Conservation (phyloP, 2,329 filamentous ascomycete species). For the Xylaria sp. region DNA sequence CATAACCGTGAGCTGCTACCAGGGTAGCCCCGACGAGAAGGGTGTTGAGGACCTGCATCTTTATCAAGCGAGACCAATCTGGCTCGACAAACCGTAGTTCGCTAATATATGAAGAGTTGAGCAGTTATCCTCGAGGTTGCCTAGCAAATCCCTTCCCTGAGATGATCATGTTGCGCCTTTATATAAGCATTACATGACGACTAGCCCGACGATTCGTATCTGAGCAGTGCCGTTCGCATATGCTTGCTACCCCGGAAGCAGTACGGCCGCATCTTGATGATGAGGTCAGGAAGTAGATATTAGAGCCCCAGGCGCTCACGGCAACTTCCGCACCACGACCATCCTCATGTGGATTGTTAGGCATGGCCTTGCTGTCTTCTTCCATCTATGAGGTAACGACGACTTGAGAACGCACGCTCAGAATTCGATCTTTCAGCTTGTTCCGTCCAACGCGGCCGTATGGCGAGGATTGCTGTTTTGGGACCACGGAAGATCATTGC, state of each 20-base stretch:
- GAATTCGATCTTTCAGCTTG: neutral
- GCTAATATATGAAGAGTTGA: neutral
- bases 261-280: conserved; percentile 9
- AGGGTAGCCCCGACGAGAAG: conserved; percentile 52
- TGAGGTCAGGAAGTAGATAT: conserved; percentile 2
- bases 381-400: conserved; percentile 31
- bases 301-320: neutral
- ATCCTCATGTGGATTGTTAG: conserved; percentile 9
- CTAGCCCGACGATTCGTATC: neutral
- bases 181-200: neutral
- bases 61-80: neutral
- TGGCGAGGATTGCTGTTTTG: conserved; percentile 29
- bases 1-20: conserved; percentile 61
- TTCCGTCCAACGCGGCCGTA: neutral
- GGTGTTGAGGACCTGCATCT: conserved; percentile 49
- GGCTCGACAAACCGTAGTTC: neutral
- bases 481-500: conserved; percentile 28
- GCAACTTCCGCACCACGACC: neutral
- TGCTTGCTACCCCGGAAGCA: conserved; percentile 18
- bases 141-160: neutral
- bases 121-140: neutral
- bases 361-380: conserved; percentile 9
- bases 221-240: neutral
- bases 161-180: neutral
- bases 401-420: neutral